phyloP scores from a whole-genome alignment of 2,329 filamentous ascomycete genomes.

The Monilinia fructigena region DNA sequence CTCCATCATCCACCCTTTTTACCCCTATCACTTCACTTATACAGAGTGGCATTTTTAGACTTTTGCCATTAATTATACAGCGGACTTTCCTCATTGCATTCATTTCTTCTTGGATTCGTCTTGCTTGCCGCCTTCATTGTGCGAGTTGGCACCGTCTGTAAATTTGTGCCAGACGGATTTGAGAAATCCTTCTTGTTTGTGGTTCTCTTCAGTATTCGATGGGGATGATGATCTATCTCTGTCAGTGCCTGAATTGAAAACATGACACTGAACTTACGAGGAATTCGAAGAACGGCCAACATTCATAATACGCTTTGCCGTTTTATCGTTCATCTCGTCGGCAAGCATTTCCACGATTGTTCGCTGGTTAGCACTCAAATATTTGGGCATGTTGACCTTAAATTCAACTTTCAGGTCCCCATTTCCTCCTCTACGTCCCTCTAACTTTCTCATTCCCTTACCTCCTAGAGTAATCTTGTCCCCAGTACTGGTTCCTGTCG shows the following conservation, averaged over 20 bases:
- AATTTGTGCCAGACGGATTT: conserved; percentile 92
- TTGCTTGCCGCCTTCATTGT: conserved; percentile 21
- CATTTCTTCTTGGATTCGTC: conserved; percentile 24
- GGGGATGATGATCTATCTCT: conserved; percentile 24
- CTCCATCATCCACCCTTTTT: conserved; percentile 3
- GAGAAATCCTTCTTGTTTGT: conserved; percentile 84
- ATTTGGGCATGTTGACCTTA: conserved; percentile 93
- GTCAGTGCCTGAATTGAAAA: conserved; percentile 25
- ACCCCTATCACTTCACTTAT: conserved; percentile 10
- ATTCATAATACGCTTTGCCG: conserved; percentile 90
- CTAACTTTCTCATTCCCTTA: conserved; percentile 90
- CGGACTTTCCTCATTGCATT: conserved; percentile 1
- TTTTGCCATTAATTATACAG: conserved; percentile 20
- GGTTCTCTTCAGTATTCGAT: conserved; percentile 44
- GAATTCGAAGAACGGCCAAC: conserved; percentile 53
- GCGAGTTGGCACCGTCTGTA: conserved; percentile 56
- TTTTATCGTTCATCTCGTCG: conserved; percentile 92
- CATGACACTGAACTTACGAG: conserved; percentile 46
- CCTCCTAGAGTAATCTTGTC: conserved; percentile 86
- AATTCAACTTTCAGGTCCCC: conserved; percentile 94
- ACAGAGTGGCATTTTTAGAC: conserved; percentile 13
- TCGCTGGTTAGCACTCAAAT: conserved; percentile 84
- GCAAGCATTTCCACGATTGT: conserved; percentile 94
- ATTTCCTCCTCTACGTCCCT: conserved; percentile 61
- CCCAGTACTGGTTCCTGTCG: conserved; percentile 87